A percentile compares a stretch with the other conserved stretches of the same genome.
Evolutionary conservation across 2,329 filamentous ascomycete genomes (phyloP).

Genomic region (Aspergillus chevalieri): DNA sequence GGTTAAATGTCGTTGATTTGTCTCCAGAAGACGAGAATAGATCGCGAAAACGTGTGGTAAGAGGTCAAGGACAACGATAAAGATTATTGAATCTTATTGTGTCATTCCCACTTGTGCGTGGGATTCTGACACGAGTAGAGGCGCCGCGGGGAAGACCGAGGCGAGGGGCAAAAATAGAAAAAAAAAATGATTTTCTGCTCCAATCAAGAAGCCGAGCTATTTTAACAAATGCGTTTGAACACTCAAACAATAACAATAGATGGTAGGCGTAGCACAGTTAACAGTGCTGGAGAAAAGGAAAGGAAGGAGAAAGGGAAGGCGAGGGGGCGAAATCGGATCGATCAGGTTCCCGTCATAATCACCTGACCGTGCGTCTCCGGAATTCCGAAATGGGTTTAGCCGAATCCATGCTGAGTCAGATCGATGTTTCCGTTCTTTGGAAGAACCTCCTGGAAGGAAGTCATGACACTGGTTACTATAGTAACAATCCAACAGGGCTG

Average conservation of each 20-base stretch:
- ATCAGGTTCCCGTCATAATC: conserved; percentile 19
- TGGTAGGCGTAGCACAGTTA: conserved; percentile 8
- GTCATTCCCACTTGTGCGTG: conserved; percentile 15
- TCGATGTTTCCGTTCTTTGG: too few relatives aligned
- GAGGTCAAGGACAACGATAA: background rate
- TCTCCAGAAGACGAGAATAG: background rate
- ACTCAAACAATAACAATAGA: conserved; percentile 2
- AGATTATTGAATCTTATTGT: conserved; percentile 3
- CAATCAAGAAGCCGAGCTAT: background rate
- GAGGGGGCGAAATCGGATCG: conserved; percentile 4
- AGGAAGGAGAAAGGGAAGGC: conserved; percentile 3
- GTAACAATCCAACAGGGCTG: too few relatives aligned
- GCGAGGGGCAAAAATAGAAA: conserved; percentile 10
- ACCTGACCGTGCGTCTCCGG: conserved; percentile 11
- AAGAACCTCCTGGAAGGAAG: too few relatives aligned
- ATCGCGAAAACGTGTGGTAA: background rate
- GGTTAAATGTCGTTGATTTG: background rate
- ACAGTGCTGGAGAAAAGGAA: conserved; percentile 8
- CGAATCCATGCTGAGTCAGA: background rate
- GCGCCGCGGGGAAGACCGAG: conserved; percentile 6
- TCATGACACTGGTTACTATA: too few relatives aligned
- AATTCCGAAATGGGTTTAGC: background rate
- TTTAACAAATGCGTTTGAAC: background rate
- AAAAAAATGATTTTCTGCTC: background rate
- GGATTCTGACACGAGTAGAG: conserved; percentile 3